These are phyloP conservation scores for Pythium vanterpoolii DNA, from an alignment of 352 stramenopile species.

Conservation along the genomic window DNA sequence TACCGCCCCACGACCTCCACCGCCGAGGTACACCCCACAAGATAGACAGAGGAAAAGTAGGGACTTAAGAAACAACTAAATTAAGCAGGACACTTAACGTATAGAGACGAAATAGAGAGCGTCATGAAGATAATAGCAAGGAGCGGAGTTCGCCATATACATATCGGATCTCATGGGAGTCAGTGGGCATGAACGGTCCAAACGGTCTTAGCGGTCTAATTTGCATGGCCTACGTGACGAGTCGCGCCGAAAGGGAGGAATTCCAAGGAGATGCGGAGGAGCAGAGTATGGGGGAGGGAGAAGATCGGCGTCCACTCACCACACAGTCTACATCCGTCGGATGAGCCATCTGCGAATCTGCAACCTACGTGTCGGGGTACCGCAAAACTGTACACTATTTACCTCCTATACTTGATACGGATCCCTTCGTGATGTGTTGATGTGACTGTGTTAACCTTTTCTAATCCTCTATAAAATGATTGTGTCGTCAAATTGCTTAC, in stretches of 20 bases:
- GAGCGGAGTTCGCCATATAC: background rate
- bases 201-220: too few relatives aligned
- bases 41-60: background rate
- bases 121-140: too few relatives aligned
- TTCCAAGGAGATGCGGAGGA: background rate
- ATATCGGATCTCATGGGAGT: background rate
- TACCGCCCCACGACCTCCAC: conserved; percentile 1
- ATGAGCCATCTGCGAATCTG: background rate
- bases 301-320: conserved; percentile 1
- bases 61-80: conserved; percentile 1
- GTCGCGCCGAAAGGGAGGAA: background rate
- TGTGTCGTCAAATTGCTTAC: background rate
- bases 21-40: conserved; percentile 11
- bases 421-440: background rate
- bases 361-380: background rate
- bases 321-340: conserved; percentile 1
- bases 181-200: too few relatives aligned
- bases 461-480: conserved; percentile 8
- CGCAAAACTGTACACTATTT: conserved; percentile 6
- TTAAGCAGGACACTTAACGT: background rate
- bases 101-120: background rate
- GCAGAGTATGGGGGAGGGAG: background rate
- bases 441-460: background rate
- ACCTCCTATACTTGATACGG: conserved; percentile 2
- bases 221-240: too few relatives aligned